Base-by-base conservation (phyloP, 306 rosid species). In the Carpinus viminea region DNA sequence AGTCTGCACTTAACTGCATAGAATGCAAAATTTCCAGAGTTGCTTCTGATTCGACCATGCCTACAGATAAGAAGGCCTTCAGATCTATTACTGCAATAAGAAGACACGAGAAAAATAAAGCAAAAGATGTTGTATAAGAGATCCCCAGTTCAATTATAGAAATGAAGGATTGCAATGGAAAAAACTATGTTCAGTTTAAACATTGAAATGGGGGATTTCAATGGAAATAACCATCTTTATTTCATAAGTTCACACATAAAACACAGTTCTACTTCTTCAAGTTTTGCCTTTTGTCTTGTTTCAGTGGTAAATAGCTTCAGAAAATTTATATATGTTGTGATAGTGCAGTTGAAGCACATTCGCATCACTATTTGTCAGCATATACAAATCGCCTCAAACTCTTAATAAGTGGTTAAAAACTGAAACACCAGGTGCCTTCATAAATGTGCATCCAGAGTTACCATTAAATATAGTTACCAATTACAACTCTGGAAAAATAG, bases 1-100 rank as follows among this genome's bases (percentile, higher is more conserved):
- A 86, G 38, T 41, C 79, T 77, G 87, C 88, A 88, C 76, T 72
- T 86, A 16, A 88, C 68, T 41, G 78, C 10, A 31, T 54, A 69
- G 70, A 43, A 28, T 59, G 75, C 47, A 62, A 45, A 45, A 60
- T 47, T 20, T 72, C 68, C 72, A 0, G 26, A 36, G 28, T 74
- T 80, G 46, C 52, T n/a, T 60, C 73, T 38, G 26, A 34, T 12
- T 59, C 38, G 55, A 20, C 52, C 21, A 59, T 17, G 64, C 81
- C 83, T 79, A 75, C 51, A 59, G 46, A 74, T 16, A 47, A 76
- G 21, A 79, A 24, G 36, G 77, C 61, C 24, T 31, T 24, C 0
- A 18, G 43, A 47, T 18, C 51, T 38, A 60, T 8, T 48, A 31
- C 16, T 2, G 18, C 80, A 51, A 38, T 68, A n/a, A 66, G 51